A percentile compares a stretch with the other conserved stretches of the same genome.
Conservation (phyloP, 257 asterid genomes). For the Nicotiana attenuata region DNA sequence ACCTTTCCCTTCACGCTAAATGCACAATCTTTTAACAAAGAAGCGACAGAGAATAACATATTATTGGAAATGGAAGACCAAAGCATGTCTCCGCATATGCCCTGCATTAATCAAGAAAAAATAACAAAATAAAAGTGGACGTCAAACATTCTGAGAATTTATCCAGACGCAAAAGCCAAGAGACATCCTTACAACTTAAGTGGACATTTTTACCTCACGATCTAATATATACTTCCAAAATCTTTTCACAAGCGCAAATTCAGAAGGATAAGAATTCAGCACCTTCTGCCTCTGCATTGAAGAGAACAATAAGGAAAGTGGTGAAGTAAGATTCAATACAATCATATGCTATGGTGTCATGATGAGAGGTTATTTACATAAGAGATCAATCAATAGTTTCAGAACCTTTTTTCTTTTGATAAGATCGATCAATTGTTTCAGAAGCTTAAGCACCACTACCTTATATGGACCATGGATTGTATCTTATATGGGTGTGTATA, state of each 20-base stretch:
- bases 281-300: slow-evolving; percentile 71
- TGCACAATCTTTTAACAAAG: slow-evolving; percentile 53
- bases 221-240: slow-evolving; percentile 85
- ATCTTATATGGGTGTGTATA: background rate
- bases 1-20: slow-evolving; percentile 84
- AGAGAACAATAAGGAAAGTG: slow-evolving; percentile 8
- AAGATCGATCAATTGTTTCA: background rate
- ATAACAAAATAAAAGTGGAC: slow-evolving; percentile 14
- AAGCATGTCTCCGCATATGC: slow-evolving; percentile 50
- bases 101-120: slow-evolving; percentile 30
- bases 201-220: slow-evolving; percentile 46
- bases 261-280: slow-evolving; percentile 66
- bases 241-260: slow-evolving; percentile 72
- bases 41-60: slow-evolving; percentile 43
- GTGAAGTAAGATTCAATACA: background rate
- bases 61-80: slow-evolving; percentile 84
- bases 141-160: slow-evolving; percentile 1
- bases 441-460: background rate
- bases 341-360: background rate
- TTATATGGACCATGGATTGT: background rate
- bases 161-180: slow-evolving; percentile 17
- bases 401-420: background rate
- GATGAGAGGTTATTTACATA: background rate
- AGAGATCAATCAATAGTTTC: background rate
- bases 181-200: slow-evolving; percentile 20